Conservation (phyloP, 116 monocot species). For the Dioscorea cayenensis region DNA sequence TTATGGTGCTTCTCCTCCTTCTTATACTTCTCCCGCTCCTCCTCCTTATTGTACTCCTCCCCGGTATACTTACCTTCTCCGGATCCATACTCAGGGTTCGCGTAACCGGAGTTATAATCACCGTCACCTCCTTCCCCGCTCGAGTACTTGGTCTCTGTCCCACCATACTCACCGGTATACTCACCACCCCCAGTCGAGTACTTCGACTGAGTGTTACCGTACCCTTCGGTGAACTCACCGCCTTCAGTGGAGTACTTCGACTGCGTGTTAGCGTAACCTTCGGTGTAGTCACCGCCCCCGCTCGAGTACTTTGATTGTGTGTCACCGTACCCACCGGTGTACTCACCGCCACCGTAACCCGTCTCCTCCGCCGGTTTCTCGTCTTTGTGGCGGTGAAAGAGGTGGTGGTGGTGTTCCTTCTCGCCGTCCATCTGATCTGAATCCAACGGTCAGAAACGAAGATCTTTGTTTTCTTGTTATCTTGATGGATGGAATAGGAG, state of each 20-base stretch:
- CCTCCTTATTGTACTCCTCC: not conserved
- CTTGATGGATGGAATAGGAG: too few species aligned
- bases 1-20: conserved; percentile 60
- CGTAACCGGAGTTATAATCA: not conserved
- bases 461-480: too few species aligned
- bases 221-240: not conserved
- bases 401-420: conserved; percentile 28
- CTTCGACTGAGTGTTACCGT: too few species aligned
- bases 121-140: not conserved
- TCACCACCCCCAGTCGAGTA: not conserved
- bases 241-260: not conserved
- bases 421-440: conserved; percentile 27
- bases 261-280: not conserved
- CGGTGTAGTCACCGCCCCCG: not conserved
- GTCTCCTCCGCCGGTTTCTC: conserved; percentile 6
- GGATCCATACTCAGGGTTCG: not conserved
- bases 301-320: not conserved
- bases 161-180: not conserved
- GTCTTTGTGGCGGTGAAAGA: conserved; percentile 21
- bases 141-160: not conserved
- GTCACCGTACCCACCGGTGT: not conserved
- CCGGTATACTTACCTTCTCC: not conserved
- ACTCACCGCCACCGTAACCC: not conserved
- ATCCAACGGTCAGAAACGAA: conserved; percentile 1
- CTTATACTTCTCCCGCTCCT: conserved; percentile 15